phyloP scores from a whole-genome alignment of 176 grass and related monocot species.

The Musa troglodytarum region DNA sequence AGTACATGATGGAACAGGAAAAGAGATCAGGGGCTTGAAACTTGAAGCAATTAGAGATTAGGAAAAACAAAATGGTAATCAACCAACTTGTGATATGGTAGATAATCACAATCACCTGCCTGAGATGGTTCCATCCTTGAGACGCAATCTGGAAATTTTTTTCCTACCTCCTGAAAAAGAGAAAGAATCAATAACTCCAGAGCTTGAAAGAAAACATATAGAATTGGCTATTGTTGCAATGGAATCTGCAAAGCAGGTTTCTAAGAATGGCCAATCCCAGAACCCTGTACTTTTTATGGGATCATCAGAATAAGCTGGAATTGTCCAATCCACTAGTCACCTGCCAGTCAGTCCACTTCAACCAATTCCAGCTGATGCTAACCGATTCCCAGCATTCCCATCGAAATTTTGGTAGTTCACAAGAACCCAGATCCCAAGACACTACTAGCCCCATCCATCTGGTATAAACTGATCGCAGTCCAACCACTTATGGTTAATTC shows the following conservation, averaged over 20 bases:
- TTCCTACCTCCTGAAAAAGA: constrained; percentile 22
- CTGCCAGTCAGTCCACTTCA: no score
- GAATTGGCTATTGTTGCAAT: neutral
- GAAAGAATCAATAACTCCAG: neutral
- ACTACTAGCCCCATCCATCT: no score
- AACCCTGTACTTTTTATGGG: neutral
- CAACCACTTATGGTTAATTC: no score
- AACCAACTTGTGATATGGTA: constrained; percentile 3
- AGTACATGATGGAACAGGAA: neutral
- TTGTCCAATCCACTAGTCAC: no score
- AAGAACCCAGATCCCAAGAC: no score
- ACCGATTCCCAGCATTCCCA: no score
- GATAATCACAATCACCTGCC: constrained; percentile 20
- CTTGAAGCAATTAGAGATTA: constrained; percentile 4
- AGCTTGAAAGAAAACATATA: neutral
- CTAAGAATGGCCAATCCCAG: neutral
- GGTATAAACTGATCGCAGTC: no score
- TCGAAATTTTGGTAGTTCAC: no score
- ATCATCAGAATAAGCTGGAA: no score
- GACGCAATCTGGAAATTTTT: constrained; percentile 18
- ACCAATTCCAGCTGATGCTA: no score
- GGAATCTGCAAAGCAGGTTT: neutral
- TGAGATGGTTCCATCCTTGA: constrained; percentile 23
- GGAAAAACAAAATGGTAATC: neutral
- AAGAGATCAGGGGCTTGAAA: neutral